These are phyloP conservation scores for Phytophthora parvispora DNA, from an alignment of 352 stramenopile species.

Conservation along the genomic window DNA sequence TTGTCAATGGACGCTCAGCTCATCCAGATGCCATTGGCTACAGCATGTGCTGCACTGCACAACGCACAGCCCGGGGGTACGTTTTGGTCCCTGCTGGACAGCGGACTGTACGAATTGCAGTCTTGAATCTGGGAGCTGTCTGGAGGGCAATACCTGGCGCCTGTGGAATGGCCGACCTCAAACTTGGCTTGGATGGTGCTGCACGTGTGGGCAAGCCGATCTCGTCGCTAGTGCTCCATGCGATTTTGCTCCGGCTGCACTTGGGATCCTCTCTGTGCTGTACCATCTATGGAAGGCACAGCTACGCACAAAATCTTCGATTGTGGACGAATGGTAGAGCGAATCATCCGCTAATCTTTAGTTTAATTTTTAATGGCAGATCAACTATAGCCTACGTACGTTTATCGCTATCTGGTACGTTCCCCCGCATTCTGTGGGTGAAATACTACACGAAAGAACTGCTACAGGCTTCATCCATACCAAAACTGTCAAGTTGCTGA, in stretches of 20 bases:
- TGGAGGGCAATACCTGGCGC: too few relatives aligned
- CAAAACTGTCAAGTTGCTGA: neutral
- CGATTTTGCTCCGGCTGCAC: neutral
- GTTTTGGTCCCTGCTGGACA: too few relatives aligned
- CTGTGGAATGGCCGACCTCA: neutral
- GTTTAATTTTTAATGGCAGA: neutral
- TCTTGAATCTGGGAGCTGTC: too few relatives aligned
- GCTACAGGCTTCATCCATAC: neutral
- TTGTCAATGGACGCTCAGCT: neutral
- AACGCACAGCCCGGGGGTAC: neutral
- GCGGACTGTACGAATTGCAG: neutral
- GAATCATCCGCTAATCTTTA: conserved; percentile 1
- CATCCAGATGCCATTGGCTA: conserved; percentile 13
- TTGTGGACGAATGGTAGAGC: conserved; percentile 1
- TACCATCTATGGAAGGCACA: conserved; percentile 20
- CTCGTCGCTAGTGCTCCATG: neutral
- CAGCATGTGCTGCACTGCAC: neutral
- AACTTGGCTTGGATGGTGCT: neutral
- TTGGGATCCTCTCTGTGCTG: neutral
- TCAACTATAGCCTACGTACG: neutral
- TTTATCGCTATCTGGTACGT: neutral
- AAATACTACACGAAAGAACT: too few relatives aligned
- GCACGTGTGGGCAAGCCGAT: neutral
- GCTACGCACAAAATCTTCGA: conserved; percentile 9
- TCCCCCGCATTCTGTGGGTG: neutral